Conservation (phyloP, 108 stramenopile genomes). For the Aurantiochytrium sp. region DNA sequence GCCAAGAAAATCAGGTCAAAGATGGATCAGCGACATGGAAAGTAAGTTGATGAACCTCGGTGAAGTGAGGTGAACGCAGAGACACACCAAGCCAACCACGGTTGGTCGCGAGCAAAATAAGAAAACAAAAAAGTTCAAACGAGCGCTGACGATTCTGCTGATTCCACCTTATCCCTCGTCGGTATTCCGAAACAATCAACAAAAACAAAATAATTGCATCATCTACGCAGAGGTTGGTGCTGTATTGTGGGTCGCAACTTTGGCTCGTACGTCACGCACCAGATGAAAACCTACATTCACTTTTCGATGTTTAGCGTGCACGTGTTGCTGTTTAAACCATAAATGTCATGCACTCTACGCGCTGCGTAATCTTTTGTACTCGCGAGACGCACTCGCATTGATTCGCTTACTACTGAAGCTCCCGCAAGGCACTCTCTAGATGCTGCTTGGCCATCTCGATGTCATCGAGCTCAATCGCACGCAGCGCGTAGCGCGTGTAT, state of each 20-base stretch:
- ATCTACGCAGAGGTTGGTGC: conserved; percentile 18
- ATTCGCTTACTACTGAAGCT: neutral
- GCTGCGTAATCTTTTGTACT: neutral
- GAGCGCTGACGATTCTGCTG: too few relatives aligned
- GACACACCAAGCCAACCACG: too few relatives aligned
- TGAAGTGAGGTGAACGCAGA: too few relatives aligned
- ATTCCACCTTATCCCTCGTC: too few relatives aligned
- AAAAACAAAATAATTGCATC: neutral
- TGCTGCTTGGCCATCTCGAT: neutral
- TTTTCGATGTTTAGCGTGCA: conserved; percentile 21
- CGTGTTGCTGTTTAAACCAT: conserved; percentile 12
- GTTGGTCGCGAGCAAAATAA: too few relatives aligned
- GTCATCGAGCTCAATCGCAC: neutral
- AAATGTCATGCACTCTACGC: neutral
- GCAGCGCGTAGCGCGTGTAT: neutral
- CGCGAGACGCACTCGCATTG: neutral
- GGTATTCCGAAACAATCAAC: neutral
- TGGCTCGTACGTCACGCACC: conserved; percentile 31
- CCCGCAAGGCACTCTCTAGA: neutral
- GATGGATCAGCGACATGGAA: conserved; percentile 25
- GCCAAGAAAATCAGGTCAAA: conserved; percentile 28
- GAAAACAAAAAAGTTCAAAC: too few relatives aligned
- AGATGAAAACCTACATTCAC: conserved; percentile 35
- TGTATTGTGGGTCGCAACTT: conserved; percentile 32
- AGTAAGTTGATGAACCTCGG: neutral